Evolutionary conservation across 805 yeast genomes (phyloP).

Genomic region (Candida ipomoeae): DNA sequence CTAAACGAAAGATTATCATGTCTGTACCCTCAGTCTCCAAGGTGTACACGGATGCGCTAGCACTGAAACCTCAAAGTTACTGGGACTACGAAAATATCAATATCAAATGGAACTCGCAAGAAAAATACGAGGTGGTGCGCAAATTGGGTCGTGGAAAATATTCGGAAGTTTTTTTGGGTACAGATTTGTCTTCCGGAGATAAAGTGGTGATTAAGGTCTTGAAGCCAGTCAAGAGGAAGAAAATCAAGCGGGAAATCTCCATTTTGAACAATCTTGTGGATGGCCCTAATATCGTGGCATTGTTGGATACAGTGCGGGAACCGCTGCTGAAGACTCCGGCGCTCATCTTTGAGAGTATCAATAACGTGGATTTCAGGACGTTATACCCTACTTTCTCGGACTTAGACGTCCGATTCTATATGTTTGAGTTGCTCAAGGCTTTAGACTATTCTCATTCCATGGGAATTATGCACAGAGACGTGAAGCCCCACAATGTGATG

Average conservation of each 20-base stretch:
- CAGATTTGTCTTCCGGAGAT: constrained; percentile 55
- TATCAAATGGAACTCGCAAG: constrained; percentile 80
- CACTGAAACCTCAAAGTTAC: constrained; percentile 69
- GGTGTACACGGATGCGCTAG: constrained; percentile 80
- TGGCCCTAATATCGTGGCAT: constrained; percentile 75
- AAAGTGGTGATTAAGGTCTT: constrained; percentile 84
- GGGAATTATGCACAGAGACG: constrained; percentile 95
- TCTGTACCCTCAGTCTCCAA: constrained; percentile 54
- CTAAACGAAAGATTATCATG: constrained; percentile 7
- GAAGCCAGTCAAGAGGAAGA: constrained; percentile 90
- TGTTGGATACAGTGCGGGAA: constrained; percentile 85
- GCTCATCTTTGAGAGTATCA: constrained; percentile 76
- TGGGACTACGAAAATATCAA: constrained; percentile 75
- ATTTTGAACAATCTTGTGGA: constrained; percentile 79
- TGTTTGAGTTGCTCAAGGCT: constrained; percentile 76
- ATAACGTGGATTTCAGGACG: constrained; percentile 82
- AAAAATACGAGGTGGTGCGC: constrained; percentile 77
- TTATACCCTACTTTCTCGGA: constrained; percentile 77
- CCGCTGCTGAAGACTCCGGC: constrained; percentile 84
- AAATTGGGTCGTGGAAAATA: constrained; percentile 92
- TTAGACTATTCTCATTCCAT: constrained; percentile 85
- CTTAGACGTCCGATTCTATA: constrained; percentile 74
- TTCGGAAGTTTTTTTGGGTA: constrained; percentile 88
- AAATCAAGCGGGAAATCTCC: constrained; percentile 85
- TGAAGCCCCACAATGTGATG: constrained; percentile 92